These are phyloP conservation scores for Fusarium sp. DNA, from an alignment of 2,329 filamentous ascomycete species.

Conservation along the genomic window DNA sequence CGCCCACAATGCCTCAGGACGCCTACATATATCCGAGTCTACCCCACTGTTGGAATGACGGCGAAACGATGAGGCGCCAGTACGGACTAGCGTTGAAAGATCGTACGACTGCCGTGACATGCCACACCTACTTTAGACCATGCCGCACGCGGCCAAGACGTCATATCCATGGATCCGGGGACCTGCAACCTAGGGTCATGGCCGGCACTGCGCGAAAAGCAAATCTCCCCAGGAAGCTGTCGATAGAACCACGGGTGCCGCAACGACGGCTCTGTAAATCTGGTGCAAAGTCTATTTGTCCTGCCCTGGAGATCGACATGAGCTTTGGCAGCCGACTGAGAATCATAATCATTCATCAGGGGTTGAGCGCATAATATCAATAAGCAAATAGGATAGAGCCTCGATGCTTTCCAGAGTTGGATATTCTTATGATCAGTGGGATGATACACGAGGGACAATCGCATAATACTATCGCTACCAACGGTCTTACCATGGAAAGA, in stretches of 20 bases:
- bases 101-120: slow-evolving; percentile 44
- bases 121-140: slow-evolving; percentile 37
- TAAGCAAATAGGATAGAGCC: not conserved
- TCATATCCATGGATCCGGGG: slow-evolving; percentile 41
- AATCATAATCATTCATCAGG: slow-evolving; percentile 14
- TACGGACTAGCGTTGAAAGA: slow-evolving; percentile 39
- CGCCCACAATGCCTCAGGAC: not conserved
- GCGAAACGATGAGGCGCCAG: slow-evolving; percentile 35
- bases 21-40: slow-evolving; percentile 22
- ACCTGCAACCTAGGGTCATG: slow-evolving; percentile 35
- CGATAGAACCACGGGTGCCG: slow-evolving; percentile 15
- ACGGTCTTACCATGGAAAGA: slow-evolving; percentile 24
- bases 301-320: slow-evolving; percentile 37
- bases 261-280: slow-evolving; percentile 27
- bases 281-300: slow-evolving; percentile 39
- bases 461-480: slow-evolving; percentile 1
- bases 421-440: not conserved
- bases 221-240: slow-evolving; percentile 35
- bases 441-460: not conserved
- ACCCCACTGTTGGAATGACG: slow-evolving; percentile 35
- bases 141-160: slow-evolving; percentile 43
- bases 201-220: slow-evolving; percentile 44
- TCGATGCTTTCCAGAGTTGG: slow-evolving; percentile 1
- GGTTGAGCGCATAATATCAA: slow-evolving; percentile 29
- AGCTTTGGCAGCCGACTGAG: slow-evolving; percentile 29